Base-by-base conservation (phyloP, 2,329 filamentous ascomycete genomes). In the Golovinomyces cichoracearum region DNA sequence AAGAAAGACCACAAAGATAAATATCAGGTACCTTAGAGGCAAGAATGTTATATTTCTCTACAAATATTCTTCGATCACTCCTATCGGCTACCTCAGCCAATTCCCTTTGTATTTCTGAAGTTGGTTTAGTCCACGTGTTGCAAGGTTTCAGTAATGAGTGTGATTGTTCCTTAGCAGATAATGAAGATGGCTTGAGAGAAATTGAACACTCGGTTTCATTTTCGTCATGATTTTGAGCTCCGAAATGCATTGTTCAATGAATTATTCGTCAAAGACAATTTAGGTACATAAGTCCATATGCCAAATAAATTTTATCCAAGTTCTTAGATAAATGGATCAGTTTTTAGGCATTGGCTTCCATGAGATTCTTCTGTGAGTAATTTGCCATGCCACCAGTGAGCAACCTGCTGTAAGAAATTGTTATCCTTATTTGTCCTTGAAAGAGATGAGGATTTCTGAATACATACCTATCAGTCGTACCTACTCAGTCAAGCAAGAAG, bases 31-130 rank as follows among this genome's bases (percentile, higher is more conserved):
- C 74, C 67, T 72, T 72, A 49, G 65, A 67, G 2, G 76, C 75
- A 4, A 78, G 58, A 4, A 66, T 63, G 57, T 79, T 79, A 59
- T 77, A 80, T 54, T 76, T 71, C 6, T 67, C 56, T 5, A 77
- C 58, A 57, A 72, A 73, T 2, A 61, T 56, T 1, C 62, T 58
- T 26, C 72, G 65, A 48, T 70, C 65, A 31, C 69, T 66, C 15
- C 68, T 58, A 26, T 69, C 68, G 37, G 73, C 71, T 3, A 62
- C 62, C 48, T 74, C 70, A 19, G 64, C 66, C 27, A 45, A 17
- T 7, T 45, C 15, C 26, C 21, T 47, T 15, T 67, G 56, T 15
- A 66, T 57, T 2, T 64, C 68, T 27, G 71, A 71, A 35, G 67
- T 69, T 49, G 68, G 73, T 38, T 69, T 71, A 17, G 71, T 70